Evolutionary conservation across 768 basidiomycete genomes (phyloP), one percentile per base, ranked within the genome.

Genomic region (Lactifluus subvellereus): DNA sequence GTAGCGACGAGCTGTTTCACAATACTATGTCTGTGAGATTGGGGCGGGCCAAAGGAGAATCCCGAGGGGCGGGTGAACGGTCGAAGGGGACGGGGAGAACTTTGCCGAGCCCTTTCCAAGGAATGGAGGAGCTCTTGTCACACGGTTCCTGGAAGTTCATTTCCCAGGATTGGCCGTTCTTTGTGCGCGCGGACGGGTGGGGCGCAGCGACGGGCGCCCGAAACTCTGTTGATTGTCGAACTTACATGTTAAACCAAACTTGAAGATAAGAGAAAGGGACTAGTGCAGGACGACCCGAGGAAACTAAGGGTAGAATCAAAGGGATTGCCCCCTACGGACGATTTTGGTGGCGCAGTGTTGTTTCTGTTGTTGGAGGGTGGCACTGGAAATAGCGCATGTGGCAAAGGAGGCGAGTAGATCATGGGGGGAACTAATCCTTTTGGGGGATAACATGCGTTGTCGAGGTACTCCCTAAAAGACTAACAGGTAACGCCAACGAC

Each of bases 91-190:
- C 50, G 38, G 51, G 11, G 6, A 49, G 49, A 32, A 20, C 38
- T 18, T 62, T 11, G 54, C 48, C 54, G 60, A 27, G 33, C 51
- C n/a, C 14, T 35, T 10, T 18, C 14, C 58, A 51, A 20, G 50
- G 57, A 6, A 38, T 6, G 32, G 30, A 27, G 10, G 53, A 6
- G 2, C 13, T 16, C 33, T 35, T 48, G 45, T 38, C n/a, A 37
- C 35, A 14, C n/a, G 11, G 47, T 61, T 42, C 54, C 54, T 55
- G 48, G 47, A 54, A 55, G 54, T 32, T 43, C 54, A 61, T 50
- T 60, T 54, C 59, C 43, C 18, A 6, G 7, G 27, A 48, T 37
- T 35, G 45, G 32, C 22, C 45, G 33, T 35, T 35, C 42, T 56
- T 56, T 45, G 55, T 32, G 55, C 42, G 53, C 13, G 6, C n/a